These are phyloP conservation scores for Pontederia paniculata DNA, from an alignment of 176 grass and related monocot genomes.

Conservation along the genomic window DNA sequence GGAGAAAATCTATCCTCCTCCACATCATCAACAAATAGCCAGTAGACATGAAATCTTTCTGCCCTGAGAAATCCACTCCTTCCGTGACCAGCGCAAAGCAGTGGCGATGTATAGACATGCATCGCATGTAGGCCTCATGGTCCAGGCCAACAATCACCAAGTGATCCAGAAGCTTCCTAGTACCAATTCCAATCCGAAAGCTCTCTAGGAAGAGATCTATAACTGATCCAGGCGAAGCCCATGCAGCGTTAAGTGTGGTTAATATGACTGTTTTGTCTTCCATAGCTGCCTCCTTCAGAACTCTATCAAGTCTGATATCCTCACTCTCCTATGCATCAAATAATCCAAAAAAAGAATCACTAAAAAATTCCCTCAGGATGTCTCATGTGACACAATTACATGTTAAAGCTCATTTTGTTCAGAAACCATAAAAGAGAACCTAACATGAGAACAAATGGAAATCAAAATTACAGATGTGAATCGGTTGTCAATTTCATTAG, in stretches of 20 bases:
- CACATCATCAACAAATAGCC: conserved; percentile 71
- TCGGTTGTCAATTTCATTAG: no score
- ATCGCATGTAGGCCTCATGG: conserved; percentile 31
- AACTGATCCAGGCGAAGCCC: conserved; percentile 40
- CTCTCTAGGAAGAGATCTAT: conserved; percentile 77
- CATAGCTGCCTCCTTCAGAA: conserved; percentile 48
- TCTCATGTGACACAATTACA: no score
- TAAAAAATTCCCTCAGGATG: no score
- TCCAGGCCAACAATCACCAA: conserved; percentile 67
- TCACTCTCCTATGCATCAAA: neutral
- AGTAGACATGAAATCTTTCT: conserved; percentile 41
- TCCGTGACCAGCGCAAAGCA: conserved; percentile 45
- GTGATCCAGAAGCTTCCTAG: conserved; percentile 33
- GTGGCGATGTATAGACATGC: conserved; percentile 31
- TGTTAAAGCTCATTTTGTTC: no score
- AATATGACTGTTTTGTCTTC: conserved; percentile 68
- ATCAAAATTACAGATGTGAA: no score
- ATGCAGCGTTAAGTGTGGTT: conserved; percentile 57
- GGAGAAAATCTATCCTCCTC: conserved; percentile 62
- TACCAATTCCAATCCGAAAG: conserved; percentile 56
- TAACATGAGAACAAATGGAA: no score
- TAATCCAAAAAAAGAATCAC: no score
- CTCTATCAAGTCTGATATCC: conserved; percentile 32
- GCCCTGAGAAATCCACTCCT: conserved; percentile 39
- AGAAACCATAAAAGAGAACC: no score